Evolutionary conservation across 2,329 filamentous ascomycete genomes (phyloP), one percentile per base, ranked within the genome.

Genomic region (Alternaria hordeiaustralica): DNA sequence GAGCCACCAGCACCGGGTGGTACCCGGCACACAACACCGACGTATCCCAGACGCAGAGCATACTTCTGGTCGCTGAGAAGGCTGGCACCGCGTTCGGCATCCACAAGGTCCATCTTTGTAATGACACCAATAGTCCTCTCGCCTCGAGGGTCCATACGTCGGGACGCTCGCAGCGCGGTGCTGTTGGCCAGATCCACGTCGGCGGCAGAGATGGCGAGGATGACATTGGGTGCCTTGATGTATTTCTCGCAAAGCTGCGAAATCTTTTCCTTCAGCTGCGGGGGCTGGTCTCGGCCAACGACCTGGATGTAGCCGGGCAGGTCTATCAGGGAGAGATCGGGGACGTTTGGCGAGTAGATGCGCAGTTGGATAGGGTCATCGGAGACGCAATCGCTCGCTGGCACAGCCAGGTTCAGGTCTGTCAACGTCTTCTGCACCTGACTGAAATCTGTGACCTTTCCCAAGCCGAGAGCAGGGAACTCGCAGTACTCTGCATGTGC

Each of bases 61-160:
- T 99, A 99, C 78, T 98, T 97, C 76, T 89, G 91, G 78, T 99
- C 95, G 25, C 86, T 90, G 20, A 99, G 84, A 30, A 99, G 93
- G 36, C 88, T 86, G 13, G 88, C 87, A 28, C 94, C 96, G 61
- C 95, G 89, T 8, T 85, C 84, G 4, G 96, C 87, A 71, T 98
- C 95, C 8, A 99, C 94, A 21, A 99, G 86, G 75, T 99, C 96
- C 95, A 99, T 97, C 83, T 99, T 99, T 4, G 96, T 99, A 45
- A 99, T 90, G n/a, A 99, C 96, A 47, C 96, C 96, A 75, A 99
- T 99, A 0, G 96, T 99, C 66, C 96, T 88, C 82, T 99, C 96
- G 58, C 96, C 96, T 64, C 96, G 87, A 2, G 96, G 96, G 75
- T 99, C 96, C 26, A 98, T 94, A 71, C 95, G 88, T 66, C 96